Evolutionary conservation across 805 yeast species (phyloP).

Genomic region (Teunomyces barrocoloradensis): DNA sequence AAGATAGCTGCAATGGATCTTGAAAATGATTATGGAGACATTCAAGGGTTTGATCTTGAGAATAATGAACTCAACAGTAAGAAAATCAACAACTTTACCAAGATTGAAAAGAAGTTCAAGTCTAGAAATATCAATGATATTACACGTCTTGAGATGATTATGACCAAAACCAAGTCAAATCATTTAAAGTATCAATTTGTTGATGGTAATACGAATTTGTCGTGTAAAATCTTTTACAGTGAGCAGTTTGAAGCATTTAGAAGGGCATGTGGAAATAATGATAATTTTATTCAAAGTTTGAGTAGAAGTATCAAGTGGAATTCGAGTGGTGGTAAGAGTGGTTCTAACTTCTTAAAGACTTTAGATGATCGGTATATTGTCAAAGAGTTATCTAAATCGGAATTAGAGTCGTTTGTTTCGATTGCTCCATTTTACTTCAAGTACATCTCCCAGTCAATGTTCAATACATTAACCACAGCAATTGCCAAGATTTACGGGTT

Average conservation of each 20-base stretch:
- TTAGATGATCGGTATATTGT: slow-evolving; percentile 85
- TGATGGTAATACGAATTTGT: slow-evolving; percentile 73
- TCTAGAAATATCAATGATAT: slow-evolving; percentile 21
- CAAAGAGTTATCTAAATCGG: slow-evolving; percentile 84
- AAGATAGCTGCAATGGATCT: slow-evolving; percentile 46
- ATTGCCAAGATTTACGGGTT: slow-evolving; percentile 94
- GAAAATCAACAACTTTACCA: slow-evolving; percentile 36
- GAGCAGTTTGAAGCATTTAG: slow-evolving; percentile 97
- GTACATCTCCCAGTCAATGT: slow-evolving; percentile 91
- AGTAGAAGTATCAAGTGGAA: slow-evolving; percentile 96
- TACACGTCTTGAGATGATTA: slow-evolving; percentile 54
- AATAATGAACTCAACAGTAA: slow-evolving; percentile 28
- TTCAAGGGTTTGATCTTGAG: slow-evolving; percentile 20
- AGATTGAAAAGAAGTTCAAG: slow-evolving; percentile 42
- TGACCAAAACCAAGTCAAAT: slow-evolving; percentile 81
- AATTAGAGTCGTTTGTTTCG: slow-evolving; percentile 87
- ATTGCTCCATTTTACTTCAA: slow-evolving; percentile 97
- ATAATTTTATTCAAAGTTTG: slow-evolving; percentile 79
- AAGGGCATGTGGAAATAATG: slow-evolving; percentile 73
- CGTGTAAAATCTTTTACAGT: slow-evolving; percentile 92
- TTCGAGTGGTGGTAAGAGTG: slow-evolving; percentile 94
- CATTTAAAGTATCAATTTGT: slow-evolving; percentile 91
- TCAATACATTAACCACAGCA: slow-evolving; percentile 93
- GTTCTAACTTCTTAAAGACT: slow-evolving; percentile 90
- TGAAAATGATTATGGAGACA: slow-evolving; percentile 16